Evolutionary conservation across 2,329 filamentous ascomycete species (phyloP).

Genomic region (Fusarium lateritium): DNA sequence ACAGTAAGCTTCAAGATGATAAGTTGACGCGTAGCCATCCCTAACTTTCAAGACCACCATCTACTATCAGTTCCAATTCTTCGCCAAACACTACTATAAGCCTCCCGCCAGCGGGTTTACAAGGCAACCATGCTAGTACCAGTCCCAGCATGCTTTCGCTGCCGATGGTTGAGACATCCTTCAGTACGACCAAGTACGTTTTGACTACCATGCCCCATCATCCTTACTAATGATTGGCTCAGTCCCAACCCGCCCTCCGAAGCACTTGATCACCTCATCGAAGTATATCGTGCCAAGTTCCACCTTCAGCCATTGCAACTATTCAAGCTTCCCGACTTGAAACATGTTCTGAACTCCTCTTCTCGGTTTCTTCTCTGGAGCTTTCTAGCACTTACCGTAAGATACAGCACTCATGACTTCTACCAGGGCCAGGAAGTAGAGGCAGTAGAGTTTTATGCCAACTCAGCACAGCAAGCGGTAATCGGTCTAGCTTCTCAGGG

Average conservation of each 20-base stretch:
- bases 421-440: not conserved
- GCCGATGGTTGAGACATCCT: not conserved
- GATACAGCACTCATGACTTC: not conserved
- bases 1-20: not conserved
- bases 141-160: not conserved
- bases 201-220: rapidly evolving
- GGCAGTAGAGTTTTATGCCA: not conserved
- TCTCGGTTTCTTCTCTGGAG: slow-evolving; percentile 2
- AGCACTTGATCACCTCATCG: slow-evolving; percentile 3
- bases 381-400: slow-evolving; percentile 13
- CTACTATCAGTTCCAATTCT: rapidly evolving
- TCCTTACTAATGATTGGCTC: not conserved
- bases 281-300: slow-evolving; percentile 8
- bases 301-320: slow-evolving; percentile 22
- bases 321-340: not conserved
- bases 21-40: not conserved
- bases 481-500: slow-evolving; percentile 2
- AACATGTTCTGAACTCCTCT: rapidly evolving
- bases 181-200: not conserved
- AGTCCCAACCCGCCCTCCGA: not conserved
- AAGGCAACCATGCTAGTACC: not conserved
- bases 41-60: not conserved
- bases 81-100: not conserved
- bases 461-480: slow-evolving; percentile 2
- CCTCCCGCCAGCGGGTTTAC: not conserved